A percentile compares a stretch with the other conserved stretches of the same genome.
phyloP scores from a whole-genome alignment of 306 rosid species.

The Quillaja saponaria region DNA sequence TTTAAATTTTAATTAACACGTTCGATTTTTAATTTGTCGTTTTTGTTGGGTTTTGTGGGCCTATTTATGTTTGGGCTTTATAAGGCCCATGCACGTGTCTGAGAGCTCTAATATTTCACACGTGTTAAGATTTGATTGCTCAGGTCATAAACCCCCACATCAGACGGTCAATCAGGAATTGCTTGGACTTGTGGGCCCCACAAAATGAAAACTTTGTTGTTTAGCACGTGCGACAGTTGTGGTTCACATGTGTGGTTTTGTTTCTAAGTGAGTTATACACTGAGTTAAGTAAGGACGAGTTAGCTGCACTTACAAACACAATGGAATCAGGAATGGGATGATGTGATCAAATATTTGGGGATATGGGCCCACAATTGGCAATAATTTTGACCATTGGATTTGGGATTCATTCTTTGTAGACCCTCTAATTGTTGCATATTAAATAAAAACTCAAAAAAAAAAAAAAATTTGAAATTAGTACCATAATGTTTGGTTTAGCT shows the following conservation, averaged over 20 bases:
- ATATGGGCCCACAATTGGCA: conserved; percentile 25
- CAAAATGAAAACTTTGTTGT: conserved; percentile 20
- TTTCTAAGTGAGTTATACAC: conserved; percentile 24
- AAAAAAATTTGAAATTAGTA: background rate
- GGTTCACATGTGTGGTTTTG: conserved; percentile 35
- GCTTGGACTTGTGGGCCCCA: conserved; percentile 20
- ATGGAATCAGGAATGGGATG: too few relatives aligned
- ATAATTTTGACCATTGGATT: conserved; percentile 28
- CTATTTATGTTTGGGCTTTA: conserved; percentile 20
- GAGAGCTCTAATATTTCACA: conserved; percentile 52
- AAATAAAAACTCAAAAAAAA: background rate
- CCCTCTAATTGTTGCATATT: background rate
- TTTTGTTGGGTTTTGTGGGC: conserved; percentile 34
- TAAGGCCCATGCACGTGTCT: conserved; percentile 69
- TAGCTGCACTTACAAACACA: conserved; percentile 33
- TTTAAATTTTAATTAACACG: conserved; percentile 28
- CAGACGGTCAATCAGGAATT: too few relatives aligned
- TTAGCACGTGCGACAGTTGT: conserved; percentile 32
- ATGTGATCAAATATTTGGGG: conserved; percentile 30
- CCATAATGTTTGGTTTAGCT: conserved; percentile 26
- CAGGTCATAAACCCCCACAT: too few relatives aligned
- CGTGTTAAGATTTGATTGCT: conserved; percentile 28
- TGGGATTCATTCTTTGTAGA: background rate
- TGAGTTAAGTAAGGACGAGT: too few relatives aligned
- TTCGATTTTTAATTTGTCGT: conserved; percentile 45